These are phyloP conservation scores for Parascedosporium putredinis DNA, from an alignment of 2,329 filamentous ascomycete genomes.

Conservation along the genomic window DNA sequence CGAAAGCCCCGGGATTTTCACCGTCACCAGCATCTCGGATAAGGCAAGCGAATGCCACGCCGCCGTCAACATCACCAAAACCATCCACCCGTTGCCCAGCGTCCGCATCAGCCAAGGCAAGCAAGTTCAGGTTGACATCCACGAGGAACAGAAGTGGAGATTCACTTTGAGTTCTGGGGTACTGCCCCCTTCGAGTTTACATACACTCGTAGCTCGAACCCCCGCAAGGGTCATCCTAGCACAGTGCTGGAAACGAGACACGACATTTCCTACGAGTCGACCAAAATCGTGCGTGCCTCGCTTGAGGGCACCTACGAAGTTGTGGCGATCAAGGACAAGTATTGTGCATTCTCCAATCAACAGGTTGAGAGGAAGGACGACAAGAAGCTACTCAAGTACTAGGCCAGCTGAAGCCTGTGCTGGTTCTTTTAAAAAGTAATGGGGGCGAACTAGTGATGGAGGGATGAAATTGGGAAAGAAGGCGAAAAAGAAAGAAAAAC, in stretches of 20 bases:
- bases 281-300: conserved; percentile 71
- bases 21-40: conserved; percentile 78
- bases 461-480: not conserved
- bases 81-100: conserved; percentile 84
- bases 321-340: conserved; percentile 87
- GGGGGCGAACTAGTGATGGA: not conserved
- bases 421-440: no score
- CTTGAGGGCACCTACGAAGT: conserved; percentile 98
- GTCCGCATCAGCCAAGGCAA: conserved; percentile 81
- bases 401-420: not conserved
- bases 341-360: conserved; percentile 76
- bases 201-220: conserved; percentile 84
- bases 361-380: conserved; percentile 40
- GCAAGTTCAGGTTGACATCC: conserved; percentile 78
- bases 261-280: conserved; percentile 72
- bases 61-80: conserved; percentile 64
- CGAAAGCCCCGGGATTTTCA: conserved; percentile 80
- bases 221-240: conserved; percentile 65
- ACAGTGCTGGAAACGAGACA: conserved; percentile 83
- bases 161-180: conserved; percentile 90
- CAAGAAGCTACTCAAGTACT: conserved; percentile 17
- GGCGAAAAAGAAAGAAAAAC: not conserved
- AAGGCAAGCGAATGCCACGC: conserved; percentile 81
- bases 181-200: conserved; percentile 97
- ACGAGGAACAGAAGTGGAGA: conserved; percentile 92